Evolutionary conservation across 2,329 filamentous ascomycete species (phyloP).

Genomic region (Arachnopeziza araneosa): DNA sequence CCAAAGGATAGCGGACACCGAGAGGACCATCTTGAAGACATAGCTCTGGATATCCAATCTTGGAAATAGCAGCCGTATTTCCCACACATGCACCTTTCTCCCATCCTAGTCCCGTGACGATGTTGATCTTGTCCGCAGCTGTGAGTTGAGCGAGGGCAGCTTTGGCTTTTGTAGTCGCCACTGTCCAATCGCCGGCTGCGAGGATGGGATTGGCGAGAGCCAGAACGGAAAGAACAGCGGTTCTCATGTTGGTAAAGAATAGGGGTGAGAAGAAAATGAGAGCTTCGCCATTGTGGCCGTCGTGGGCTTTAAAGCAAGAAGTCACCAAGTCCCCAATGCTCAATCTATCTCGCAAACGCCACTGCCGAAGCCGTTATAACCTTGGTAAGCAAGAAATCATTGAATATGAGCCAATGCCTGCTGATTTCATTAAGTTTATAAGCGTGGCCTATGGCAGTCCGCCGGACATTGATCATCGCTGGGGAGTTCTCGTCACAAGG

Average conservation of each 20-base stretch:
- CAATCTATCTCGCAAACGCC: neutral
- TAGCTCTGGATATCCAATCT: constrained; percentile 64
- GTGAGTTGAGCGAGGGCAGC: constrained; percentile 63
- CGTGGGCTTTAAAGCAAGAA: neutral
- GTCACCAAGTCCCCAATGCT: neutral
- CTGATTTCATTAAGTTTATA: neutral
- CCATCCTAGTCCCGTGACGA: constrained; percentile 76
- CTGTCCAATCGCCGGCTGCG: constrained; percentile 47
- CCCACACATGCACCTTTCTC: constrained; percentile 63
- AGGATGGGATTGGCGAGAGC: constrained; percentile 7
- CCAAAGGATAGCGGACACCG: constrained; percentile 62
- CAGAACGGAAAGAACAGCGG: constrained; percentile 9
- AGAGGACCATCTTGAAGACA: constrained; percentile 79
- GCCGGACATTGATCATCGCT: neutral
- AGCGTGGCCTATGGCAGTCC: neutral
- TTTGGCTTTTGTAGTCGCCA: constrained; percentile 65
- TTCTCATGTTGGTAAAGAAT: constrained; percentile 10
- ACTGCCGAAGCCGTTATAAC: neutral
- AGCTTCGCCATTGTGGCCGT: neutral
- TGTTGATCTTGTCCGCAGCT: constrained; percentile 69
- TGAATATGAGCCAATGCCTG: neutral
- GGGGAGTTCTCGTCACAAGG: neutral
- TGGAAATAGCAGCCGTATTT: constrained; percentile 49
- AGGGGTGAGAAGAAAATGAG: neutral
- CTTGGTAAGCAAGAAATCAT: neutral